phyloP scores from a whole-genome alignment of 1,139 yeast species.

The Yamadazyma songkhlaensis region DNA sequence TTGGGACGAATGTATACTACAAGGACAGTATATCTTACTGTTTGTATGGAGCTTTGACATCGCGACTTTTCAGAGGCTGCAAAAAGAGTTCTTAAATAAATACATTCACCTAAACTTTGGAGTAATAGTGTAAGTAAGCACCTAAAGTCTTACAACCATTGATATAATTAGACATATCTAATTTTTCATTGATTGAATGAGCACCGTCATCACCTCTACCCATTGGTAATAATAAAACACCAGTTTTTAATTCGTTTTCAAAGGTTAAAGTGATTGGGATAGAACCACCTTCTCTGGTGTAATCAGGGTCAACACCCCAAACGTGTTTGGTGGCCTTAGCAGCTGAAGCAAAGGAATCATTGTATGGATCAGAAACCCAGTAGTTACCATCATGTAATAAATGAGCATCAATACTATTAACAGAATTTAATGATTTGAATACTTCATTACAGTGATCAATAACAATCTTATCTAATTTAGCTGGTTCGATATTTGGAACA shows the following conservation, averaged over 20 bases:
- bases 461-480: constrained; percentile 75
- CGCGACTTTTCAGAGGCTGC: neutral
- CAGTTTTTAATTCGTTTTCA: constrained; percentile 80
- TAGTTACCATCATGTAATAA: constrained; percentile 91
- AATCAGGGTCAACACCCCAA: constrained; percentile 93
- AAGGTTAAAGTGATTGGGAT: constrained; percentile 94
- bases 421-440: constrained; percentile 68
- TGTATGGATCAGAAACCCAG: constrained; percentile 95
- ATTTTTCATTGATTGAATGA: constrained; percentile 94
- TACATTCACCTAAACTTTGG: constrained; percentile 25
- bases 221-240: constrained; percentile 88
- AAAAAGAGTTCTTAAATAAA: neutral
- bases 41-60: constrained; percentile 10
- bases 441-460: constrained; percentile 63
- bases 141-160: constrained; percentile 93
- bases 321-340: constrained; percentile 90
- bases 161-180: constrained; percentile 83
- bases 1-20: constrained; percentile 5
- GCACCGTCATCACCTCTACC: constrained; percentile 99
- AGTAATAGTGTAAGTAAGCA: constrained; percentile 88
- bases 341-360: constrained; percentile 92
- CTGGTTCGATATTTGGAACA: constrained; percentile 87
- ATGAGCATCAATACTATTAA: constrained; percentile 70
- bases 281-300: constrained; percentile 98
- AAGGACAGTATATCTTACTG: constrained; percentile 10